Evolutionary conservation across 106 monocot species (phyloP), one percentile per base, ranked within the genome.

Genomic region (Phalaenopsis equestris): DNA sequence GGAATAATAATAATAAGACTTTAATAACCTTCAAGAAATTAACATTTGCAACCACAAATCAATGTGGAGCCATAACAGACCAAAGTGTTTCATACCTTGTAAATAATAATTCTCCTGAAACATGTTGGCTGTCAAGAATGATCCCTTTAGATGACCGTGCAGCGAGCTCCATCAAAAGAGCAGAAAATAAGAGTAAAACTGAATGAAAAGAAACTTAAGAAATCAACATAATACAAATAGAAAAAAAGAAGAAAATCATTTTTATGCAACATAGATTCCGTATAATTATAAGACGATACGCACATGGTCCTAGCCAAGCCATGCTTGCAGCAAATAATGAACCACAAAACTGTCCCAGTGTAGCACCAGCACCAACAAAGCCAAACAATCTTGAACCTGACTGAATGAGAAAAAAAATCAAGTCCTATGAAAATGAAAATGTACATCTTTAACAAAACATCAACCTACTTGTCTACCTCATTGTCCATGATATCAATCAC

Each of bases 351-450:
- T 98, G 97, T 8, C 97, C 97, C 84, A 94, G 85, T 46, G 97
- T 98, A 75, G 97, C 97, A 80, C 94, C 97, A 80, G 97, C 97
- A 89, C 97, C 97, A 82, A 98, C 83, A 81, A 98, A 94, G 14
- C 97, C 97, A 84, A 98, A 98, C 85, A 98, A 84, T 98, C 97
- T 94, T 78, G 94, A 92, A 92, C 97, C 97, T 92, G 97, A 98
- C 94, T 98, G 90, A 82, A 90, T 46, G 80, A 41, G 47, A 80
- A 84, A 67, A 84, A 42, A 52, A 77, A 83, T 86, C 46, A 86
- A 72, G 79, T 15, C 52, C 41, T 14, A 41, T 72, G 9, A 72
- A 70, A 41, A 72, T 39, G 38, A 41, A 41, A 41, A 36, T 41
- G 9, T 72, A 12, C 43, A 72, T 43, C 19, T 19, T 75, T 37